Evolutionary conservation across 768 basidiomycete species (phyloP), one percentile per base, ranked within the genome.

Genomic region (Kwoniella botswanensis): DNA sequence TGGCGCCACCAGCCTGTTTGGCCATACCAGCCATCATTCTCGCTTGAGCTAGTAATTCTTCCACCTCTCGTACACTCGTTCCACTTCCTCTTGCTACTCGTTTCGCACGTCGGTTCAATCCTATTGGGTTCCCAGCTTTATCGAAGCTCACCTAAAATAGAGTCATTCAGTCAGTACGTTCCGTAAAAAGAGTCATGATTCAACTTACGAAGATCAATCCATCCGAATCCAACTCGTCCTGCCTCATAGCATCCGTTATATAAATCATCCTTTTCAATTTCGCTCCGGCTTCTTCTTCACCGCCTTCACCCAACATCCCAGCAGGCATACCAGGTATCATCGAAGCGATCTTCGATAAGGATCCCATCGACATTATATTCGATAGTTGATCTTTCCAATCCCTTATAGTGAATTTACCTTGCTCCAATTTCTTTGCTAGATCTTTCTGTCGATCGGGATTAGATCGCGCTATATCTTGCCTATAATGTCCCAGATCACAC

Each of bases 291-390:
- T 99, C 96, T 83, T 98, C 95, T 79, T 98, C 96, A 42, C 78
- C 82, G 29, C 93, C 95, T 78, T 92, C 91, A 61, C 59, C 59
- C 67, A 98, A 87, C 75, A 98, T 85, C 54, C 93, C 93, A 76
- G 94, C 92, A 13, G 93, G 92, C 72, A 99, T 88, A 29, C 97
- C 97, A 3, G 97, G 97, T 71, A 99, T 99, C 94, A 98, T 98
- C 17, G 92, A 93, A 35, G 97, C 94, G 78, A 99, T 95, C 85
- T 99, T 99, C 80, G 92, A 93, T 65, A 99, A 89, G 9, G 97
- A 95, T n/a, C 97, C 97, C 96, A 99, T 97, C 81, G 93, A 93
- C 96, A 98, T 98, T 72, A 99, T 91, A 74, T 93, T 98, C 73
- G 91, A 90, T 71, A 99, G 91, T 83, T 99, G 97, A 84, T 98